phyloP scores from a whole-genome alignment of 2,329 filamentous ascomycete genomes.

The Podosphaera xanthii region DNA sequence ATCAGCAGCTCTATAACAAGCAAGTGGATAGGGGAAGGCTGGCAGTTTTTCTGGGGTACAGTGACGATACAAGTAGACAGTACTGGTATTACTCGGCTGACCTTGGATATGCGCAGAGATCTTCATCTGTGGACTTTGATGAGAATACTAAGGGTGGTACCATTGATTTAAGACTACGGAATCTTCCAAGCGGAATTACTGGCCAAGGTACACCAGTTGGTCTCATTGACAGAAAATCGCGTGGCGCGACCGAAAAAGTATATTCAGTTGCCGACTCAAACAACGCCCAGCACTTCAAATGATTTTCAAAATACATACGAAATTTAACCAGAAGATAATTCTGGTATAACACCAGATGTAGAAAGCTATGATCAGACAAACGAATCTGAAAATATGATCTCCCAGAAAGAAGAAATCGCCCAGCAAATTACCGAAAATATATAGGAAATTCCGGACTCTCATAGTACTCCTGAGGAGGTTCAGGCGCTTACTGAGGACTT shows the following conservation, averaged over 20 bases:
- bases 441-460: too few species aligned
- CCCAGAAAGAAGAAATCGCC: too few species aligned
- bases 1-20: too few species aligned
- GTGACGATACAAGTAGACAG: background rate
- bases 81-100: background rate
- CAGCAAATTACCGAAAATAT: too few species aligned
- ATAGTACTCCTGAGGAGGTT: too few species aligned
- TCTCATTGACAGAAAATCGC: background rate
- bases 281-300: too few species aligned
- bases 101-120: background rate
- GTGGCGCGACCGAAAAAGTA: too few species aligned
- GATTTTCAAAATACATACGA: too few species aligned
- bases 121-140: background rate
- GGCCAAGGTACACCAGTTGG: background rate
- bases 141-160: background rate
- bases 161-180: background rate
- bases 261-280: too few species aligned
- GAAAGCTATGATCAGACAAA: background rate
- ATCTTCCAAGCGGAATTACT: background rate
- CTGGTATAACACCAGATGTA: background rate
- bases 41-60: background rate
- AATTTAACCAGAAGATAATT: background rate
- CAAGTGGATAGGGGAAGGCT: too few species aligned
- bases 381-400: background rate
- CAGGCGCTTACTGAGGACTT: too few species aligned